Evolutionary conservation across 768 basidiomycete species (phyloP).

Genomic region (Mycena sanguinolenta): DNA sequence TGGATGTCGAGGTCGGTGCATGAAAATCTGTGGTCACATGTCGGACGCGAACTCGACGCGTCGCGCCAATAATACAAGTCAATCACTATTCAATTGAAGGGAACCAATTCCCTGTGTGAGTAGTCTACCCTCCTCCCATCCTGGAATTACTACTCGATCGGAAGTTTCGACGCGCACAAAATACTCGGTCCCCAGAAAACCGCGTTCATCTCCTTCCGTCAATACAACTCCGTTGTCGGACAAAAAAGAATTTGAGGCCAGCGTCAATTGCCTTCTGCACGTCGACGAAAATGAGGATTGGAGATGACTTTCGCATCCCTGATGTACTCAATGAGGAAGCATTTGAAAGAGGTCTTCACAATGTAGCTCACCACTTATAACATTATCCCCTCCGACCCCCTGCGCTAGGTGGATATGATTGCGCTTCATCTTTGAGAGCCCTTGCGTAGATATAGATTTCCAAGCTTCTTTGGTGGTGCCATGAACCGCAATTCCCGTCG

Average conservation of each 20-base stretch:
- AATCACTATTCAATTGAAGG: background rate
- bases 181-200: constrained; percentile 71
- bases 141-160: constrained; percentile 46
- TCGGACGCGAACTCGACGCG: background rate
- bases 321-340: background rate
- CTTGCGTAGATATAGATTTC: constrained; percentile 73
- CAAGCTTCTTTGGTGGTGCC: constrained; percentile 82
- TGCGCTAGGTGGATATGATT: constrained; percentile 96
- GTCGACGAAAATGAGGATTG: constrained; percentile 87
- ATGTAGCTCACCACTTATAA: constrained; percentile 77
- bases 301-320: constrained; percentile 88
- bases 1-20: background rate
- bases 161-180: constrained; percentile 78
- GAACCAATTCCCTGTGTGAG: constrained; percentile 4
- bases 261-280: constrained; percentile 76
- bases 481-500: constrained; percentile 81
- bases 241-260: constrained; percentile 80
- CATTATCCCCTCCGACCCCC: constrained; percentile 72
- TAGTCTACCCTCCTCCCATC: constrained; percentile 47
- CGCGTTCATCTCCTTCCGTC: constrained; percentile 79
- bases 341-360: background rate
- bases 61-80: constrained; percentile 5
- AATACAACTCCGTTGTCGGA: constrained; percentile 93
- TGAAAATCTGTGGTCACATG: constrained; percentile 17
- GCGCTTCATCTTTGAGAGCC: constrained; percentile 86